Conservation (phyloP, 495 filamentous ascomycete species). For the Neurospora sp. region DNA sequence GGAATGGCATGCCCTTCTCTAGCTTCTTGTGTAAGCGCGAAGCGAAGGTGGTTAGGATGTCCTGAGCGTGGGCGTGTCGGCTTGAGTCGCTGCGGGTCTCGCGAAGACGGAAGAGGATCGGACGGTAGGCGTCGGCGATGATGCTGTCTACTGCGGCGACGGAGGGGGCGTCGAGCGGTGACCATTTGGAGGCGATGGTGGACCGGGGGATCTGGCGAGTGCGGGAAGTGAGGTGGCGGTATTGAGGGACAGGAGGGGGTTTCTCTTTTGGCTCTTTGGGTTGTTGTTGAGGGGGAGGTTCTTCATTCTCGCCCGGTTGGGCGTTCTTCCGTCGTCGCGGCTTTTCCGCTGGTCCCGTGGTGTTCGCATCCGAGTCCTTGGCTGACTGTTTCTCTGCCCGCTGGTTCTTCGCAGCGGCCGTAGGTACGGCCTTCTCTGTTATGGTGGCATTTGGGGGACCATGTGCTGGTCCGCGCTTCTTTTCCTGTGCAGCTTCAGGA, state of each 20-base stretch:
- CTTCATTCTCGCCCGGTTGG: background rate
- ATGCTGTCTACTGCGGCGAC: slow-evolving; percentile 27
- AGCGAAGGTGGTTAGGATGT: slow-evolving; percentile 24
- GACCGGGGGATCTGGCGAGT: slow-evolving; percentile 31
- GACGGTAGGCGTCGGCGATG: slow-evolving; percentile 26
- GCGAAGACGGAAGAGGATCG: slow-evolving; percentile 31
- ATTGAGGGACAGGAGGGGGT: slow-evolving; percentile 7
- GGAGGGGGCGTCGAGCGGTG: slow-evolving; percentile 27
- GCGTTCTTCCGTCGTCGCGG: background rate
- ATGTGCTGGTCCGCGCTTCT: background rate
- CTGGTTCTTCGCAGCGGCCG: background rate
- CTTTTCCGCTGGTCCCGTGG: background rate
- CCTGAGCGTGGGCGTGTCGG: slow-evolving; percentile 25
- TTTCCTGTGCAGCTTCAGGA: background rate
- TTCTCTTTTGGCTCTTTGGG: background rate
- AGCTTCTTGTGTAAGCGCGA: slow-evolving; percentile 28
- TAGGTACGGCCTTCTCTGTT: background rate
- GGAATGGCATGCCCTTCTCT: slow-evolving; percentile 33
- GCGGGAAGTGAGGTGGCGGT: slow-evolving; percentile 30
- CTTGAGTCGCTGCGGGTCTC: slow-evolving; percentile 16
- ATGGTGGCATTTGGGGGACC: background rate
- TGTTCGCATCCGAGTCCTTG: background rate
- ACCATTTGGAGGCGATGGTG: slow-evolving; percentile 37
- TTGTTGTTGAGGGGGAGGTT: background rate
- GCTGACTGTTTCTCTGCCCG: background rate